phyloP scores from a whole-genome alignment of 768 basidiomycete genomes.

The Fistulinella prunicolor region DNA sequence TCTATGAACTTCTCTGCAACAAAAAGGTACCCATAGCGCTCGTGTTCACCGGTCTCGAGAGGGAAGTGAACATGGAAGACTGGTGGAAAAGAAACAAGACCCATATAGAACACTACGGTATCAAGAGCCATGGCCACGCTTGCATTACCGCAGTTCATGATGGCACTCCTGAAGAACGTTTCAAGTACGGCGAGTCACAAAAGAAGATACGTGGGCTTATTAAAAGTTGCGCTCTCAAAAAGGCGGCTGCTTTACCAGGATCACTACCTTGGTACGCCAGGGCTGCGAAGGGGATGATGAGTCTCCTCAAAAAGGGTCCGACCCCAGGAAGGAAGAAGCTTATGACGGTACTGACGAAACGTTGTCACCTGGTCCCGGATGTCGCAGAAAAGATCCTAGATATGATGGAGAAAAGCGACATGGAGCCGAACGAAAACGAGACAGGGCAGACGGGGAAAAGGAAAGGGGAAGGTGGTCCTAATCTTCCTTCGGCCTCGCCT shows the following conservation, averaged over 20 bases:
- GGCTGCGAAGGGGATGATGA: conserved; percentile 9
- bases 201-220: conserved; percentile 19
- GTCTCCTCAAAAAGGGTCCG: conserved; percentile 13
- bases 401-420: conserved; percentile 19
- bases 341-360: conserved; percentile 17
- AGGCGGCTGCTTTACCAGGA: conserved; percentile 13
- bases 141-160: conserved; percentile 29
- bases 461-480: not conserved
- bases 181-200: conserved; percentile 25
- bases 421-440: not conserved
- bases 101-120: conserved; percentile 21
- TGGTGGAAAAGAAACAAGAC: conserved; percentile 33
- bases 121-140: conserved; percentile 30
- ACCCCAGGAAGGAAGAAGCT: conserved; percentile 18
- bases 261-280: conserved; percentile 16
- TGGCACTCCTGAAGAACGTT: conserved; percentile 16
- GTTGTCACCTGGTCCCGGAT: conserved; percentile 27
- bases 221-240: conserved; percentile 12
- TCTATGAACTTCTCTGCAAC: conserved; percentile 40
- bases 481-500: conserved; percentile 56
- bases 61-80: conserved; percentile 31
- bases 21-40: conserved; percentile 37
- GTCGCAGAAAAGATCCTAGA: conserved; percentile 22
- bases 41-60: conserved; percentile 41
- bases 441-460: not conserved